A percentile compares a stretch with the other conserved stretches of the same genome.
phyloP scores from a whole-genome alignment of 495 filamentous ascomycete genomes.

The Penicillium ochrochloron region DNA sequence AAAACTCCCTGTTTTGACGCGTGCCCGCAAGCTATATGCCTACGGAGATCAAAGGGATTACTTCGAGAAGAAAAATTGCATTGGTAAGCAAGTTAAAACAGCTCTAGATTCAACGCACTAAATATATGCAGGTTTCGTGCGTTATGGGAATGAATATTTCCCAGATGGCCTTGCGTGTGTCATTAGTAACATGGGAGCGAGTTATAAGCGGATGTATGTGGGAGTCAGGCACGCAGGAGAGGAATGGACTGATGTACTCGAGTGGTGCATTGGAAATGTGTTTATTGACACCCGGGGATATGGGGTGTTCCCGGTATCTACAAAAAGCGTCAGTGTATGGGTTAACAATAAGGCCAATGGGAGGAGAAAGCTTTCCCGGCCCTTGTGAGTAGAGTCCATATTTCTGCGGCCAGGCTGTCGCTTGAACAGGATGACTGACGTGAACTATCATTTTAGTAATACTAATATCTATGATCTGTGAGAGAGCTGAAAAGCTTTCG shows the following conservation, averaged over 20 bases:
- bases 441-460: neutral
- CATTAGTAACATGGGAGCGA: constrained; percentile 54
- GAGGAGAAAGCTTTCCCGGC: constrained; percentile 16
- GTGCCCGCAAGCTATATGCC: constrained; percentile 70
- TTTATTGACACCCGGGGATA: constrained; percentile 59
- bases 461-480: constrained; percentile 9
- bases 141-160: constrained; percentile 60
- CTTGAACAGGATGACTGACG: neutral
- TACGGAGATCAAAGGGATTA: constrained; percentile 73
- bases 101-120: neutral
- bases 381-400: constrained; percentile 22
- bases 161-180: constrained; percentile 61
- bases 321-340: constrained; percentile 63
- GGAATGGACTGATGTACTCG: constrained; percentile 67
- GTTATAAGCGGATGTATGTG: constrained; percentile 65
- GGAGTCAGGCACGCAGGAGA: constrained; percentile 62
- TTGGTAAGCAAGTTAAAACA: constrained; percentile 56
- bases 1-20: constrained; percentile 61
- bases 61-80: constrained; percentile 65
- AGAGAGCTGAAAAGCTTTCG: neutral
- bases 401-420: neutral
- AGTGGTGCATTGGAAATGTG: constrained; percentile 52
- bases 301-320: constrained; percentile 57
- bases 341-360: constrained; percentile 49
- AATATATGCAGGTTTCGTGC: constrained; percentile 53